A percentile compares a stretch with the other conserved stretches of the same genome.
phyloP scores from a whole-genome alignment of 176 grass and related monocot genomes.

The Otatea glauca region DNA sequence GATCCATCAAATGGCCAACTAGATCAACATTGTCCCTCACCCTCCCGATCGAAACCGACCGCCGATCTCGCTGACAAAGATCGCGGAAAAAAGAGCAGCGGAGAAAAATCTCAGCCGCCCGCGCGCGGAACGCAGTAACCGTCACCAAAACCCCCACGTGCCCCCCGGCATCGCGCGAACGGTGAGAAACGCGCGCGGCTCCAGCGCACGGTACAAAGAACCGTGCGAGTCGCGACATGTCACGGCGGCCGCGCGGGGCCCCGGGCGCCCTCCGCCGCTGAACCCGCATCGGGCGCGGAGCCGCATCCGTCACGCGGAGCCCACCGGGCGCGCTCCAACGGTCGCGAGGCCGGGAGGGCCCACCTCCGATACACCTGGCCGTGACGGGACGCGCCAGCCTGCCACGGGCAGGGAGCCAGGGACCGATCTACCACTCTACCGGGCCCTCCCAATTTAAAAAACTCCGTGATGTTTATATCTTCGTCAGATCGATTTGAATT shows the following conservation, averaged over 20 bases:
- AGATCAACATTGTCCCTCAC: neutral
- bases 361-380: neutral
- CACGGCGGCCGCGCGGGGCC: constrained; percentile 33
- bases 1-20: no score
- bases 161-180: constrained; percentile 12
- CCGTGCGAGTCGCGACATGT: constrained; percentile 18
- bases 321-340: neutral
- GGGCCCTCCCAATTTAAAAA: no score
- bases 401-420: no score
- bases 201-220: neutral
- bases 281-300: neutral
- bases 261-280: constrained; percentile 19
- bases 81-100: neutral
- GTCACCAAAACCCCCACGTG: neutral
- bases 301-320: neutral
- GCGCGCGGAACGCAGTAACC: no score
- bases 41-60: neutral
- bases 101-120: neutral
- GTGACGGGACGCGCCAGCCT: no score
- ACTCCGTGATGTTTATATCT: no score
- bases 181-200: constrained; percentile 21
- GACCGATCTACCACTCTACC: no score
- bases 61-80: neutral
- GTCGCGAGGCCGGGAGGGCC: constrained; percentile 18
- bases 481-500: no score